Evolutionary conservation across 805 yeast species (phyloP), one percentile per base, ranked within the genome.

Genomic region (Ogataea nakhonphanomensis): DNA sequence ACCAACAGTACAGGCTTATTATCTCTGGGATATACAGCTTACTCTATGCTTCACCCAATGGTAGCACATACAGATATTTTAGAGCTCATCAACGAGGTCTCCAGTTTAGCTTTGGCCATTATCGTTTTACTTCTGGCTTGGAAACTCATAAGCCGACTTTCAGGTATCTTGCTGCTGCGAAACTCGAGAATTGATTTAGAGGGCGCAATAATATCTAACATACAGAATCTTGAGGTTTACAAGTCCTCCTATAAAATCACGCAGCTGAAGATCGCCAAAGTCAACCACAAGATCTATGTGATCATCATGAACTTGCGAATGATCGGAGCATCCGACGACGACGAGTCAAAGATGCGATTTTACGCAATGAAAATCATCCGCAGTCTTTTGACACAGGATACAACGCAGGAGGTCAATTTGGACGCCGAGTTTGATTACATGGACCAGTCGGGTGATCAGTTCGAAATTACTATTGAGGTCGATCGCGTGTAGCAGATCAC

Each of bases 251-350:
- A 79, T 51, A 54, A 56, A 6, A 55, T 84, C 11, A 67, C 71
- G 10, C 67, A 57, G 51, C 66, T 84, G 7, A 65, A 75, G 36
- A 63, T 84, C 6, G 71, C 84, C 3, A 78, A 81, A 49, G 80
- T 82, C 27, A 84, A 80, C 55, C 76, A 78, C 54, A 73, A 71
- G 43, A 62, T 81, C 4, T 78, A 71, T 49, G 69, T 84, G 17
- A 75, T 81, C 2, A 71, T 86, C 3, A 46, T 81, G 12, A 71
- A 66, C 40, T 49, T 84, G 3, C 60, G 58, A 14, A 78, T 84
- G 83, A 60, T 65, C 33, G 90, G 90, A n/a, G 84, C 81, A 1
- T 75, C 84, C 4, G 77, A 76, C 46, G 86, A 82, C 40, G 89
- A 83, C 33, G 91, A 84, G 56, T 59, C 77, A 1, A 62, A 68